phyloP scores from a whole-genome alignment of 768 basidiomycete genomes.

The Lentinula detonsa region DNA sequence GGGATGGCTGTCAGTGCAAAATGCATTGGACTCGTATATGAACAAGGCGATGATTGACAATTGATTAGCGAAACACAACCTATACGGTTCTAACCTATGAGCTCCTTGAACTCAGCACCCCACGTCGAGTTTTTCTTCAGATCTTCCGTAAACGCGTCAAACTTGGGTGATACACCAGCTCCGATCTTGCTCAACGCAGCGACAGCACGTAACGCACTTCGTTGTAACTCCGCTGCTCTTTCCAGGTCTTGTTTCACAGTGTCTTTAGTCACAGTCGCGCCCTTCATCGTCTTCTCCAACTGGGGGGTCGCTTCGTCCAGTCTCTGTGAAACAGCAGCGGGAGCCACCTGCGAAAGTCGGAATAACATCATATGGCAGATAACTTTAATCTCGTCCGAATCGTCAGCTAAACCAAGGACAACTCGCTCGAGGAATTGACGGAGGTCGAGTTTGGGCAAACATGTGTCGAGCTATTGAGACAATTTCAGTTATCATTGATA shows the following conservation, averaged over 20 bases:
- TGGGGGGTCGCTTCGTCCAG: conserved; percentile 82
- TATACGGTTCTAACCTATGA: conserved; percentile 10
- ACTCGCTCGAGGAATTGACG: conserved; percentile 80
- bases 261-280: conserved; percentile 85
- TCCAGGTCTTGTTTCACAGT: conserved; percentile 92
- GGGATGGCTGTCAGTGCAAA: too few species aligned
- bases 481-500: neutral
- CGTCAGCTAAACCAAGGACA: conserved; percentile 78
- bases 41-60: too few species aligned
- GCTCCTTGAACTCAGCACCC: conserved; percentile 67
- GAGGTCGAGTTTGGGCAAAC: conserved; percentile 81
- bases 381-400: conserved; percentile 95
- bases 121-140: conserved; percentile 60
- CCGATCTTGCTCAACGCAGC: conserved; percentile 80
- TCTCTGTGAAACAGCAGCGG: conserved; percentile 74
- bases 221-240: conserved; percentile 83
- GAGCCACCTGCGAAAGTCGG: conserved; percentile 82
- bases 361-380: conserved; percentile 94
- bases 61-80: neutral
- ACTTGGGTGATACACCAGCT: conserved; percentile 57
- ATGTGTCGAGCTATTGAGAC: conserved; percentile 73
- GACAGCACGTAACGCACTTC: conserved; percentile 83
- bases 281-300: conserved; percentile 87
- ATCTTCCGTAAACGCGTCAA: conserved; percentile 77
- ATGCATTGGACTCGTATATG: too few species aligned